These are phyloP conservation scores for Chloropicon primus DNA, from an alignment of 139 green algal species.

Conservation along the genomic window DNA sequence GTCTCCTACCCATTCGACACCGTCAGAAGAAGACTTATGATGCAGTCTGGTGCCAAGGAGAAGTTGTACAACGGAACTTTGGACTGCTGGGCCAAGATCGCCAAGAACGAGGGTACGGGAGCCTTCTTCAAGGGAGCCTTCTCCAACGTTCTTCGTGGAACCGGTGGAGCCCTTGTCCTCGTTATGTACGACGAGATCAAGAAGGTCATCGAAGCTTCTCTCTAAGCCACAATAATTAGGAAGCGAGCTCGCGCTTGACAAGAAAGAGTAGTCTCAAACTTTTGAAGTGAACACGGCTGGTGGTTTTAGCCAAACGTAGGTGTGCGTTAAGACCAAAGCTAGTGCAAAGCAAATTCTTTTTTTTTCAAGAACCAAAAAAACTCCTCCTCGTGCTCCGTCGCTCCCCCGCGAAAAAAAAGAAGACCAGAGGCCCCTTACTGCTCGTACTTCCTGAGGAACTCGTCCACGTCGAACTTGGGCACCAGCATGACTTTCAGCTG, in stretches of 20 bases:
- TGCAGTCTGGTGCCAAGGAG: slow-evolving; percentile 67
- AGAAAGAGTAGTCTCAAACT: background rate
- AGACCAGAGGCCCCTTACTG: background rate
- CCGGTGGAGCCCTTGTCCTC: slow-evolving; percentile 54
- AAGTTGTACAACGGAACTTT: slow-evolving; percentile 82
- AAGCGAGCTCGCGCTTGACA: background rate
- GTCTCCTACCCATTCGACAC: slow-evolving; percentile 98
- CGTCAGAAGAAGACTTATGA: slow-evolving; percentile 95
- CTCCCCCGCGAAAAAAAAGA: too few species aligned
- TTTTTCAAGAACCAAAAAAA: too few species aligned
- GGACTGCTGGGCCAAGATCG: slow-evolving; percentile 87
- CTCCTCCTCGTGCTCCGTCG: too few species aligned
- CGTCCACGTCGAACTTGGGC: background rate
- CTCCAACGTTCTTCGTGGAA: slow-evolving; percentile 46
- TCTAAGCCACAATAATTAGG: background rate
- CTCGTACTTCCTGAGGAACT: background rate
- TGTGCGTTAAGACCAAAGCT: too few species aligned
- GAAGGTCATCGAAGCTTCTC: background rate
- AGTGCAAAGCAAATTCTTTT: too few species aligned
- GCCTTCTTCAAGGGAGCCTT: slow-evolving; percentile 93
- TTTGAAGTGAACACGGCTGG: background rate
- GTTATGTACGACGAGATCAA: slow-evolving; percentile 79
- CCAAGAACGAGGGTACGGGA: slow-evolving; percentile 71
- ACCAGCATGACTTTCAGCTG: background rate
- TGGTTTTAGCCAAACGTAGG: too few species aligned